phyloP scores from a whole-genome alignment of 2,329 filamentous ascomycete genomes.

The Sporothrix euskadiensis region DNA sequence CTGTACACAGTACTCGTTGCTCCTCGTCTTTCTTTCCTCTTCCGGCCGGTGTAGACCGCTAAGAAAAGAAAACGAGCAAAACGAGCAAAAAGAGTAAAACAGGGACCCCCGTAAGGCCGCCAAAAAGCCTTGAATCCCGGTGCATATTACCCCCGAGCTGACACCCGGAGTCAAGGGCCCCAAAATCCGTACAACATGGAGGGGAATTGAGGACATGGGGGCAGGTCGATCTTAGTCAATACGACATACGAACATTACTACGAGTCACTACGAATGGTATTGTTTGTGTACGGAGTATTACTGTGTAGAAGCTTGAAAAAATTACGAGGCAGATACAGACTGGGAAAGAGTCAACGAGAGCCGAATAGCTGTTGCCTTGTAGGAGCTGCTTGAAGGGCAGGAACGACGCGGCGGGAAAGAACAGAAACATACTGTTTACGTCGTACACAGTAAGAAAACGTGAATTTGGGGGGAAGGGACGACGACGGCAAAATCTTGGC shows the following conservation, averaged over 20 bases:
- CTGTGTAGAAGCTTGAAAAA: background rate
- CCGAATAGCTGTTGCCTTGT: background rate
- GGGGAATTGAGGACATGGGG: background rate
- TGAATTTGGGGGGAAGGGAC: background rate
- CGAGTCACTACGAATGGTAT: background rate
- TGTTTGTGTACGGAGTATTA: background rate
- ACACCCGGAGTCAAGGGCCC: background rate
- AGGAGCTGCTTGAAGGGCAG: background rate
- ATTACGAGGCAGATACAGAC: background rate
- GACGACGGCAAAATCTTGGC: background rate
- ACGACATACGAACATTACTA: background rate
- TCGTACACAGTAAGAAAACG: background rate
- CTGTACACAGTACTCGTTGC: too few relatives aligned
- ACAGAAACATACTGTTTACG: background rate
- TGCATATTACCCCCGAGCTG: background rate
- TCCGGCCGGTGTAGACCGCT: background rate
- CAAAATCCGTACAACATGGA: slow-evolving; percentile 1
- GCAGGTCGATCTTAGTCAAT: background rate
- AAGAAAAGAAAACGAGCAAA: background rate
- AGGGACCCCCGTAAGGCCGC: background rate
- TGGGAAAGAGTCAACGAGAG: background rate
- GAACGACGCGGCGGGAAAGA: background rate
- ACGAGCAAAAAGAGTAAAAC: background rate
- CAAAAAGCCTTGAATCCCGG: background rate
- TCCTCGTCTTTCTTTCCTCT: background rate